A percentile compares a stretch with the other conserved stretches of the same genome.
Conservation (phyloP, 2,329 filamentous ascomycete species). For the Penicillium sp. region DNA sequence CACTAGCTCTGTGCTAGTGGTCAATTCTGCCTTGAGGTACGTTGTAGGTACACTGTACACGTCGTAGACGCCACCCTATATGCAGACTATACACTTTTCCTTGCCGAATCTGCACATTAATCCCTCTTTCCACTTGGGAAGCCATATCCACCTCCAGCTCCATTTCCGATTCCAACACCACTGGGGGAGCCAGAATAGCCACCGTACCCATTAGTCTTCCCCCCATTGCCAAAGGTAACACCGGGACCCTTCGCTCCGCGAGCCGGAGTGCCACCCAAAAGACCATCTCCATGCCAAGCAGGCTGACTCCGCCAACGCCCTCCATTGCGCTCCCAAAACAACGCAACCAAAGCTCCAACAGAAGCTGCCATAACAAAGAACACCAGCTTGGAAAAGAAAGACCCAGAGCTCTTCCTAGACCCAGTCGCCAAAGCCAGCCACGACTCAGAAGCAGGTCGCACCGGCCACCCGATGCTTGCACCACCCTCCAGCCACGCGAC, state of each 20-base stretch:
- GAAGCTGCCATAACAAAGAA: conserved; percentile 40
- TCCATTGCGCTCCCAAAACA: conserved; percentile 40
- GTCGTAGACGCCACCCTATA: conserved; percentile 3
- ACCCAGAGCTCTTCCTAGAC: conserved; percentile 7
- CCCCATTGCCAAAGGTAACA: conserved; percentile 56
- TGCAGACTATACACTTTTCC: conserved; percentile 8
- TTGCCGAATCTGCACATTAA: conserved; percentile 23
- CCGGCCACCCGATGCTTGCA: conserved; percentile 38
- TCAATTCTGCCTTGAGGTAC: neutral
- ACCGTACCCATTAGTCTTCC: conserved; percentile 56
- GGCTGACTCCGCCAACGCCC: conserved; percentile 22
- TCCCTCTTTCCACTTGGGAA: conserved; percentile 45
- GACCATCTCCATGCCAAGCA: conserved; percentile 48
- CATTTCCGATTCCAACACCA: conserved; percentile 25
- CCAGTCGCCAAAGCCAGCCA: conserved; percentile 17
- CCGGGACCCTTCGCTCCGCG: conserved; percentile 44
- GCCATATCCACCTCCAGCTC: conserved; percentile 33
- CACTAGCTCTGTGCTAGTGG: neutral
- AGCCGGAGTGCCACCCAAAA: conserved; percentile 46
- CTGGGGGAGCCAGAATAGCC: conserved; percentile 49
- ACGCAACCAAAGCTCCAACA: conserved; percentile 35
- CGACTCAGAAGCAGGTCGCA: conserved; percentile 17
- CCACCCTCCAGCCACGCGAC: conserved; percentile 67
- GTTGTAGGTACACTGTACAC: conserved; percentile 14
- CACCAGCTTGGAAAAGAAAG: conserved; percentile 32